Percentiles rank a stretch among this genome's conserved stretches.
Conservation (phyloP, 352 stramenopile genomes). For the Globisporangium middletonii region DNA sequence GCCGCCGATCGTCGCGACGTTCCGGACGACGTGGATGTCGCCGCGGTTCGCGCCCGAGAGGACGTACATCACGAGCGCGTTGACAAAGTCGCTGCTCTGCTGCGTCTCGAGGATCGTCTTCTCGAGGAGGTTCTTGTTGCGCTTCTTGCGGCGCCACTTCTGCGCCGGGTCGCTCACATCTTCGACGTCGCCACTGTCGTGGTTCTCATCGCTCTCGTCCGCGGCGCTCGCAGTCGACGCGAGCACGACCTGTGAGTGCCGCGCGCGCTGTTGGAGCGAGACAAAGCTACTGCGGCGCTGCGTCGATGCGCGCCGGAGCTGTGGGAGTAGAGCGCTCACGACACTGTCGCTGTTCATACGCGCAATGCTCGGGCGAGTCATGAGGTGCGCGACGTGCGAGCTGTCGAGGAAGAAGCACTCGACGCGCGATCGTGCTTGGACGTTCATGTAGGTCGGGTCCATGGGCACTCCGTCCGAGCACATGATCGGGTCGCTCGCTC, state of each 20-base stretch:
- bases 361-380: slow-evolving; percentile 2
- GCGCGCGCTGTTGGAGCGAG: slow-evolving; percentile 7
- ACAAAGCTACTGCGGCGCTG: slow-evolving; percentile 13
- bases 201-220: slow-evolving; percentile 19
- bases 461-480: slow-evolving; percentile 14
- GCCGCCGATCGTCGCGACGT: slow-evolving; percentile 50
- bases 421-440: slow-evolving; percentile 34
- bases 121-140: slow-evolving; percentile 62
- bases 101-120: slow-evolving; percentile 50
- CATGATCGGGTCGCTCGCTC: slow-evolving; percentile 24
- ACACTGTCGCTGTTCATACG: slow-evolving; percentile 10
- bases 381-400: slow-evolving; percentile 18
- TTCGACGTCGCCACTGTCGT: slow-evolving; percentile 29
- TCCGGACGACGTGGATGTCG: slow-evolving; percentile 71
- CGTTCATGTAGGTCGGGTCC: slow-evolving; percentile 16
- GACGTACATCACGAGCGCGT: slow-evolving; percentile 70
- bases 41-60: slow-evolving; percentile 68
- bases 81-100: slow-evolving; percentile 38
- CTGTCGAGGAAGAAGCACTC: slow-evolving; percentile 58
- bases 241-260: slow-evolving; percentile 32
- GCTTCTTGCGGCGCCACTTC: slow-evolving; percentile 74
- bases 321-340: neutral
- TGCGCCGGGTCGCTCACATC: slow-evolving; percentile 26
- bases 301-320: slow-evolving; percentile 5
- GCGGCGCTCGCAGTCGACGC: slow-evolving; percentile 11